Evolutionary conservation across 345 rosid species (phyloP).

Genomic region (Brassica rapa): DNA sequence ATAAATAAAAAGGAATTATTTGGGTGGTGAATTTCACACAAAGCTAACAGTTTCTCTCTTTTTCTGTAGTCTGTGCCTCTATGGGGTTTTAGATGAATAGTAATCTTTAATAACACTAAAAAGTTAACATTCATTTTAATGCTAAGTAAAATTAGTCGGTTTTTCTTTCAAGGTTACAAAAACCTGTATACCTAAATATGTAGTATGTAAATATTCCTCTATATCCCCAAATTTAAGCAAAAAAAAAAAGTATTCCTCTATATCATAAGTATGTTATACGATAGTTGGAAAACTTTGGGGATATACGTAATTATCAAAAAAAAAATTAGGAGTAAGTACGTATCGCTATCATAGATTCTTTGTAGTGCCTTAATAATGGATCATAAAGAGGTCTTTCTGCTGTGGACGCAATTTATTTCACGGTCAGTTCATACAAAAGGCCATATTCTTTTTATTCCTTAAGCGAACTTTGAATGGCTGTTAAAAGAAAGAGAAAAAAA

Average conservation of each 20-base stretch:
- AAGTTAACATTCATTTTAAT: neutral
- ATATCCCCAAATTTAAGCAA: neutral
- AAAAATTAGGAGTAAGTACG: constrained; percentile 21
- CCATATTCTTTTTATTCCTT: neutral
- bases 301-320: neutral
- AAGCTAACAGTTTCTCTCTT: neutral
- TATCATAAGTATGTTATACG: neutral
- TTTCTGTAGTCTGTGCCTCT: neutral
- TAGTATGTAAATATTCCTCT: neutral
- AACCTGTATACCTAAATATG: neutral
- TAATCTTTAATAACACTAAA: no score
- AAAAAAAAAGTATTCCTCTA: neutral
- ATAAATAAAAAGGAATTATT: neutral
- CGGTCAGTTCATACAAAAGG: constrained; percentile 29
- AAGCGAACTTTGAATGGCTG: constrained; percentile 11
- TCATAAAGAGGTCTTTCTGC: constrained; percentile 22
- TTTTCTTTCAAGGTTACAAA: neutral
- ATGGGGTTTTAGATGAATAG: neutral
- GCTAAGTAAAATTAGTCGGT: neutral
- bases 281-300: neutral
- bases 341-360: constrained; percentile 13
- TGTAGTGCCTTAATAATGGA: constrained; percentile 30
- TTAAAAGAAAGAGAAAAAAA: neutral
- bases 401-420: constrained; percentile 27
- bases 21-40: constrained; percentile 8